Base-by-base conservation (phyloP, 352 stramenopile genomes). In the Plasmopara halstedii region DNA sequence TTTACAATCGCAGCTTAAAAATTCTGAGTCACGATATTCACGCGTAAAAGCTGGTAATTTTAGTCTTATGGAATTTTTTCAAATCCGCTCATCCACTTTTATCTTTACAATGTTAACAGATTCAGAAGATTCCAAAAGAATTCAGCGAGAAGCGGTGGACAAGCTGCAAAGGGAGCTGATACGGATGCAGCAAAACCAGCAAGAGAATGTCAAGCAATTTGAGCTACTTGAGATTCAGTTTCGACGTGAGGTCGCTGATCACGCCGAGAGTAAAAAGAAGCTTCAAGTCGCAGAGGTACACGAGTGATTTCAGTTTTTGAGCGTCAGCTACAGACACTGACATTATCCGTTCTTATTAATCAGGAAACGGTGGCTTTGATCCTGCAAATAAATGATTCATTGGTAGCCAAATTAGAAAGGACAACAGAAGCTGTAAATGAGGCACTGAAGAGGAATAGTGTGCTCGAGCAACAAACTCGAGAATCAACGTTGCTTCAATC, bases 351-450 rank as follows among this genome's bases (percentile, higher is more conserved):
- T 4, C 15, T 39, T 19, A 29, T 29, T 6, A 6, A 6, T 11
- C 43, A 85, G 77, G 67, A 86, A 73, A 85, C 72, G 1, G 58
- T 85, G 22, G 64, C 62, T 10, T 73, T 69, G 5, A 66, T 89
- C 15, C 79, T 75, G 2, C 73, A 87, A 39, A 49, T 85, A 14
- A 85, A 89, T 26, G 74, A 89, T 25, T 85, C 85, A 32, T 50
- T 89, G 13, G 70, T 87, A 2, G 49, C 51, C 3, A 81, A 83
- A 31, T 59, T 86, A 0, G 79, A 74, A 68, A 72, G 85, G 42
- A 62, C 67, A 15, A 84, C 66, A 2, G 70, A 83, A 35, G 51
- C 65, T 36, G 62, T 58, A 4, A 85, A 78, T 34, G 55, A 78
- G 47, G 62, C 61, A 2, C 70, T 58, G 6, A 83, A 85, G 56